Evolutionary conservation across 1,284 basidiomycete genomes (phyloP).

Genomic region (Ganoderma multipileum): DNA sequence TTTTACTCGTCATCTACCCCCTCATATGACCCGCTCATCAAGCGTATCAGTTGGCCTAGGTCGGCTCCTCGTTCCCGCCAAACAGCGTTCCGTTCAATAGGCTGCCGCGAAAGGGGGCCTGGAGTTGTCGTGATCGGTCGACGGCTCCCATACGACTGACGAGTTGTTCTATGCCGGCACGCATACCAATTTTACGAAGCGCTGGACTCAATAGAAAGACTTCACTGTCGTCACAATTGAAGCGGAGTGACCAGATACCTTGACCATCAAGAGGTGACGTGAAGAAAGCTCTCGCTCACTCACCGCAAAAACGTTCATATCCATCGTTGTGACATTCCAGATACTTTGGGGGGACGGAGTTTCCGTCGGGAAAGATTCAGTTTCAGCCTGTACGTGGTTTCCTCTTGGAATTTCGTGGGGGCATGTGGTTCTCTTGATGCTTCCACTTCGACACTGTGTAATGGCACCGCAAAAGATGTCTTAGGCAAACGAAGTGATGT

Average conservation of each 20-base stretch:
- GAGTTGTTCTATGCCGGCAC: constrained; percentile 39
- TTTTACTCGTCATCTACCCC: constrained; percentile 29
- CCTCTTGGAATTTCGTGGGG: constrained; percentile 35
- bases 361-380: constrained; percentile 26
- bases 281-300: background rate
- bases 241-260: constrained; percentile 42
- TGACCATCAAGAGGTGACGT: constrained; percentile 37
- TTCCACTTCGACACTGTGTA: background rate
- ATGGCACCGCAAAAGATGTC: constrained; percentile 28
- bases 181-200: constrained; percentile 40
- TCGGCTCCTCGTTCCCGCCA: constrained; percentile 1
- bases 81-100: constrained; percentile 12
- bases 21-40: constrained; percentile 36
- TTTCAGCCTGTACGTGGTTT: constrained; percentile 28
- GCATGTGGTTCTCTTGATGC: constrained; percentile 16
- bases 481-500: constrained; percentile 42
- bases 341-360: constrained; percentile 34
- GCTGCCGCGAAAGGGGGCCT: constrained; percentile 29
- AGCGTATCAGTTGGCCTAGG: constrained; percentile 32
- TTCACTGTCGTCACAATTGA: constrained; percentile 40
- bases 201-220: constrained; percentile 39
- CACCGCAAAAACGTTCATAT: constrained; percentile 4
- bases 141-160: constrained; percentile 40
- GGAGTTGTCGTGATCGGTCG: constrained; percentile 39
- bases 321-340: constrained; percentile 19